Evolutionary conservation across 2,329 filamentous ascomycete species (phyloP), one percentile per base, ranked within the genome.

Genomic region (Pyrenochaeta sp.): DNA sequence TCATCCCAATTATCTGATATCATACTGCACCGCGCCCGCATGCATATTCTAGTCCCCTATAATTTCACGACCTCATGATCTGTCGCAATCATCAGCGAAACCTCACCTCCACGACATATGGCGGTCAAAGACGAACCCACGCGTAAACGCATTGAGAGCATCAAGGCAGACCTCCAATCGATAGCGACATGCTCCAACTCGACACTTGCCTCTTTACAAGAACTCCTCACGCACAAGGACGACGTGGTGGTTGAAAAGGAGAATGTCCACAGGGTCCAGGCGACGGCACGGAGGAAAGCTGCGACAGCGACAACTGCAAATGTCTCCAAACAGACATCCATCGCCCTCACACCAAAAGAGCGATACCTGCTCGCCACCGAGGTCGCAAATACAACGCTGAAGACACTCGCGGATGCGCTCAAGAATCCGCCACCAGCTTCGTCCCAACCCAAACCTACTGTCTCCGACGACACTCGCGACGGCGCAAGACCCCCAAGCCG

Each of bases 311-410:
- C 63, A 47, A 44, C 53, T 3, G 53, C 68, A 49, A 54, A 76
- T 22, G 67, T 66, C 30, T 67, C 68, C 22, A 72, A 74, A 36
- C 71, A 73, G 32, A 43, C 53, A 4, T n/a, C 56, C 2, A 40
- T 39, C 9, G 32, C 44, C n/a, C 67, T 87, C 20, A 73, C 79
- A 4, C 64, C 76, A 4, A 82, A 80, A 56, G 86, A 90, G 44
- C 83, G 80, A 66, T 84, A 84, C 36, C 76, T 82, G 30, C 72
- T 92, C 23, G 88, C 88, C 9, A 90, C 88, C 0, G 82, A 90
- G 49, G 77, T 90, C 23, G 83, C 90, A 59, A 93, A 92, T 65
- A 75, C 77, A 6, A 79, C 85, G 1, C 76, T 92, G 26, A 90
- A 88, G 60, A 78, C 81, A 7, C 77, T 93, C 3, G 79, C 80